These are phyloP conservation scores for Acanthamoeba lenticulata DNA, from an alignment of 208 protist species.

Conservation along the genomic window DNA sequence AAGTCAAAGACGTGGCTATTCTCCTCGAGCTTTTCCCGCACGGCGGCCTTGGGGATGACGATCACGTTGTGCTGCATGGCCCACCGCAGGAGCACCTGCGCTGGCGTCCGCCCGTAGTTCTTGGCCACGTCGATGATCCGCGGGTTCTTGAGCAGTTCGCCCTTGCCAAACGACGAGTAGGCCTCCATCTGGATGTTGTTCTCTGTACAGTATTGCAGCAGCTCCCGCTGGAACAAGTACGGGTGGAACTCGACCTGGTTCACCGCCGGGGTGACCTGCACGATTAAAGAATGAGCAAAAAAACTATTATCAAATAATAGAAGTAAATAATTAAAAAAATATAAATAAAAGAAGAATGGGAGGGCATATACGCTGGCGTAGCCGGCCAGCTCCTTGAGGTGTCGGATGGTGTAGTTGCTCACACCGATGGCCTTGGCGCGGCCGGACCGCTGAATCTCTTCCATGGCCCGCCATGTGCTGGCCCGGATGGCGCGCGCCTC, in stretches of 20 bases:
- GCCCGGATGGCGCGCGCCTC: not conserved
- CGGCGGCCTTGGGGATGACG: conserved; percentile 64
- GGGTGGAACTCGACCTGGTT: conserved; percentile 53
- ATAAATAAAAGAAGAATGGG: too few relatives aligned
- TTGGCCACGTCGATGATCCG: conserved; percentile 51
- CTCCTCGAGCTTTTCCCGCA: conserved; percentile 44
- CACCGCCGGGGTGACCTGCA: not conserved
- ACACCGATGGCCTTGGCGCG: conserved; percentile 24
- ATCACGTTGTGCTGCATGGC: conserved; percentile 61
- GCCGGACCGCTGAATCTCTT: not conserved
- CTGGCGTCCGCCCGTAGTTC: conserved; percentile 18
- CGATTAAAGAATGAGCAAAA: too few relatives aligned
- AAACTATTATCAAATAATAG: too few relatives aligned
- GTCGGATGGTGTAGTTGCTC: conserved; percentile 37
- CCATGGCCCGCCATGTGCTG: conserved; percentile 30
- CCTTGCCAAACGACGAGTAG: conserved; percentile 48
- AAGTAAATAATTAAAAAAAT: too few relatives aligned
- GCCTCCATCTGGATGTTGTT: conserved; percentile 60
- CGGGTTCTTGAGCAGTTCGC: conserved; percentile 12
- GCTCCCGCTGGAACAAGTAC: conserved; percentile 13
- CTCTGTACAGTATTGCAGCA: conserved; percentile 33
- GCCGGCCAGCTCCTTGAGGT: not conserved
- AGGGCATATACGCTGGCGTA: not conserved
- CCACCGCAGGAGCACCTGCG: conserved; percentile 77
- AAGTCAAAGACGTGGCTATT: conserved; percentile 66